A percentile compares a stretch with the other conserved stretches of the same genome.
These are phyloP conservation scores for Monascus ruber DNA, from an alignment of 2,329 filamentous ascomycete genomes.

Conservation along the genomic window DNA sequence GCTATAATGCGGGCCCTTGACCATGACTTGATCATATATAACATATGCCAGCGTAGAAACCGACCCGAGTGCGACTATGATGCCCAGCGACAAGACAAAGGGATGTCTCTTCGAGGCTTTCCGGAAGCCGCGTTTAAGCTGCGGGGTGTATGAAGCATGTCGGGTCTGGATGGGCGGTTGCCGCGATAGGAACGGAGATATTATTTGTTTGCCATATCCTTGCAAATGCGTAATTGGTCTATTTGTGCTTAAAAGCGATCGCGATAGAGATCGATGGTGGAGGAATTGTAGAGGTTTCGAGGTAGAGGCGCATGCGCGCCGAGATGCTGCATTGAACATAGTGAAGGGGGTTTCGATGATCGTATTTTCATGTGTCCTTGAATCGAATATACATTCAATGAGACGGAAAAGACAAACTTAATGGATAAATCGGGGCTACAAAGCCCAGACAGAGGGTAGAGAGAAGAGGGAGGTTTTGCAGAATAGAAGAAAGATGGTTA, in stretches of 20 bases:
- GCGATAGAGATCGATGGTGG: constrained; percentile 3
- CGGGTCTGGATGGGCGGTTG: constrained; percentile 10
- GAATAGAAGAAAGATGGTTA: constrained; percentile 1
- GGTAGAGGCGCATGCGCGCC: constrained; percentile 18
- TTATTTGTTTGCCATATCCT: too few species aligned
- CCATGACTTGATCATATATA: constrained; percentile 32
- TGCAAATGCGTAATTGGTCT: too few species aligned
- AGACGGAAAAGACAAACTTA: background rate
- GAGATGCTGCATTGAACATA: constrained; percentile 17
- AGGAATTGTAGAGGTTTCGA: constrained; percentile 9
- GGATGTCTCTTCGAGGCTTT: constrained; percentile 31
- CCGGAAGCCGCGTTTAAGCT: constrained; percentile 21
- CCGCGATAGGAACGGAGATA: too few species aligned
- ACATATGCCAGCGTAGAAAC: constrained; percentile 27
- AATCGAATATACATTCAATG: background rate
- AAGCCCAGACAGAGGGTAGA: background rate
- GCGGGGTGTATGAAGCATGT: constrained; percentile 16
- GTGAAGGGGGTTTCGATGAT: background rate
- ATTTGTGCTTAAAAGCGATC: background rate
- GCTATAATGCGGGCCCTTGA: constrained; percentile 29
- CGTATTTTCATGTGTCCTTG: background rate
- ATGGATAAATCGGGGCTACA: background rate
- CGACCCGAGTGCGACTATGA: constrained; percentile 26
- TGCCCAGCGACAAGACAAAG: constrained; percentile 29
- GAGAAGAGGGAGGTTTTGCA: background rate